A percentile compares a stretch with the other conserved stretches of the same genome.
Evolutionary conservation across 2,329 filamentous ascomycete genomes (phyloP).

Genomic region (Rhynchosporium graminicola): DNA sequence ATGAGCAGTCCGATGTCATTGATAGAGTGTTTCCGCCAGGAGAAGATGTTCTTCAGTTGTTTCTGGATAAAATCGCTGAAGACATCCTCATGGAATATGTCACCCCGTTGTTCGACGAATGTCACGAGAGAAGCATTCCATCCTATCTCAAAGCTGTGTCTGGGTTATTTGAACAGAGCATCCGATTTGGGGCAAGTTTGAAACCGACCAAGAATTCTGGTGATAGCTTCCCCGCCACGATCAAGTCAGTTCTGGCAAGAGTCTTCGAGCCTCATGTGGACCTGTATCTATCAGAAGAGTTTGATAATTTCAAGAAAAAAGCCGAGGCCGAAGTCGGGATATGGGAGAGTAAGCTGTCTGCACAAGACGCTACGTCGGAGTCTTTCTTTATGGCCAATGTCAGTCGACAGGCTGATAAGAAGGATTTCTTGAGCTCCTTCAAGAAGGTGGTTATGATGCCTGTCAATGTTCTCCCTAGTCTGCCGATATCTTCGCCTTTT

Average conservation of each 20-base stretch:
- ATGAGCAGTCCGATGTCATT: constrained; percentile 80
- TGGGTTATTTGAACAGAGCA: constrained; percentile 81
- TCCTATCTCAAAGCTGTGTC: constrained; percentile 85
- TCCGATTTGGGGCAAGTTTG: constrained; percentile 74
- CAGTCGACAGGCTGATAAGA: constrained; percentile 92
- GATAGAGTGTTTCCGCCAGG: constrained; percentile 76
- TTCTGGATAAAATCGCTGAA: constrained; percentile 80
- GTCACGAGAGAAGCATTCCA: constrained; percentile 72
- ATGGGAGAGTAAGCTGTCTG: constrained; percentile 91
- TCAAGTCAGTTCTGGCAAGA: constrained; percentile 66
- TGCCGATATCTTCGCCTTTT: constrained; percentile 60
- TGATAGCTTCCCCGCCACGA: constrained; percentile 61
- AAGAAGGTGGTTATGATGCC: constrained; percentile 99
- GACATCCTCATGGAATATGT: constrained; percentile 84
- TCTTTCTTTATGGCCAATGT: constrained; percentile 96
- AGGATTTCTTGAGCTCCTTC: constrained; percentile 93
- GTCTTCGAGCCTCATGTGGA: constrained; percentile 94
- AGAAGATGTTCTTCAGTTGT: constrained; percentile 70
- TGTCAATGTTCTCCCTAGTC: constrained; percentile 80
- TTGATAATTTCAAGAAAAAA: constrained; percentile 78
- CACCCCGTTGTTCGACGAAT: constrained; percentile 82
- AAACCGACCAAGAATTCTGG: constrained; percentile 64
- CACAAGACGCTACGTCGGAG: constrained; percentile 87
- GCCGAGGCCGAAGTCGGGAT: constrained; percentile 75
- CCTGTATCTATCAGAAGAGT: constrained; percentile 86